These are phyloP conservation scores for Nemania serpens DNA, from an alignment of 2,329 filamentous ascomycete species.

Conservation along the genomic window DNA sequence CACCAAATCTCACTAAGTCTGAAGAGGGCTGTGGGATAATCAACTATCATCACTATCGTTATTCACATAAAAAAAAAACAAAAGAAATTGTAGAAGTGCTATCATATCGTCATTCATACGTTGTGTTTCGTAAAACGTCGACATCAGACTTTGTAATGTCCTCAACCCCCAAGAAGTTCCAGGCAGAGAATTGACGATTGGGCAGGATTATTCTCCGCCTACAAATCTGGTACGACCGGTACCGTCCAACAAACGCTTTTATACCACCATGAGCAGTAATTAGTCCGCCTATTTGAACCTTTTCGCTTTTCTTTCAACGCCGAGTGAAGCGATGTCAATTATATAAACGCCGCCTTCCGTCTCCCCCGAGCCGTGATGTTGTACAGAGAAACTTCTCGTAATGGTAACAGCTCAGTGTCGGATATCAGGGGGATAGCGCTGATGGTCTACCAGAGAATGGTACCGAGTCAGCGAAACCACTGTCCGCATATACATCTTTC, in stretches of 20 bases:
- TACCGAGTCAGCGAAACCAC: background rate
- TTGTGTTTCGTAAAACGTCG: constrained; percentile 38
- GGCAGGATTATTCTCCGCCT: constrained; percentile 20
- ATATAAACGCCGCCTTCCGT: constrained; percentile 19
- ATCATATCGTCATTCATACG: constrained; percentile 43
- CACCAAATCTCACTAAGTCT: background rate
- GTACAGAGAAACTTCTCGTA: constrained; percentile 15
- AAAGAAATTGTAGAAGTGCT: constrained; percentile 26
- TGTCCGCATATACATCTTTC: constrained; percentile 2
- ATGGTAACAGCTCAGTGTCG: background rate
- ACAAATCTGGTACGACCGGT: constrained; percentile 31
- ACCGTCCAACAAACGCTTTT: constrained; percentile 25
- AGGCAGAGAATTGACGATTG: constrained; percentile 1
- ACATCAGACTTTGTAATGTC: constrained; percentile 23
- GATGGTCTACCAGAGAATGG: background rate
- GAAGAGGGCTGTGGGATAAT: background rate
- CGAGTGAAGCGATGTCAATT: constrained; percentile 7
- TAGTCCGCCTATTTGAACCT: constrained; percentile 6
- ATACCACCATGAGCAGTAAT: constrained; percentile 9
- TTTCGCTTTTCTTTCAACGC: constrained; percentile 21
- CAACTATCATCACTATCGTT: background rate
- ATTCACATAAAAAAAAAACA: constrained; percentile 1
- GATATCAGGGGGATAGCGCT: background rate
- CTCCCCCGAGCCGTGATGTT: constrained; percentile 14
- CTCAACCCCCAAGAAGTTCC: constrained; percentile 11